Base-by-base conservation (phyloP, 495 filamentous ascomycete species). In the Penicillium desertorum region DNA sequence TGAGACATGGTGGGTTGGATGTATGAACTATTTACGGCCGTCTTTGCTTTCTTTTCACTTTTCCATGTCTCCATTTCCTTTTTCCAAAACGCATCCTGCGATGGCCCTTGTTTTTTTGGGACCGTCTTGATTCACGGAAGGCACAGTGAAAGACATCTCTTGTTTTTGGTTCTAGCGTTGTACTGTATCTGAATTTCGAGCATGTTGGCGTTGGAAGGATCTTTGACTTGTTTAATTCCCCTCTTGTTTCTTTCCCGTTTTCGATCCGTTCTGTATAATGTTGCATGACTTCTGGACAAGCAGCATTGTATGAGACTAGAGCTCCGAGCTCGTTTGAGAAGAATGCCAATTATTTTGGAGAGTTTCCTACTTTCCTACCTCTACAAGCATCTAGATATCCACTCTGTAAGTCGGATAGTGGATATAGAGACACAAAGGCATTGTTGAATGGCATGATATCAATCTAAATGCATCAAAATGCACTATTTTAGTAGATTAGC, bases 1-100 rank as follows among this genome's bases (percentile, higher is more conserved):
- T 68, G 69, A 68, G 65, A 74, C 71, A 75, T 65, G 68, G 64
- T 60, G 66, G 75, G 66, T 68, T 65, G 76, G 73, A 74, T 79
- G 73, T 76, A 71, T 76, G 76, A 74, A 68, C 73, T 63, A 74
- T 72, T 68, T 75, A 72, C 60, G 69, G 67, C 71, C 65, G 39
- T 61, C 9, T 63, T 59, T 56, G 27, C 17, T 51, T 54, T 17
- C 65, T 66, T 67, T 66, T 57, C 61, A 65, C 70, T 71, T 69
- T 62, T 62, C 58, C 59, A 53, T 57, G 63, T 62, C 63, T 60
- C 55, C 45, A 59, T 64, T 68, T 56, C 57, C 58, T 59, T 70
- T 60, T 70, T 64, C n/a, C 60, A 66, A 59, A 62, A 66, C 60
- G 59, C 53, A 62, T 63, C 50, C 58, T 67, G 58, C 64, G 65